phyloP scores from a whole-genome alignment of 148 eudicot genomes.

The Bassia scoparia region DNA sequence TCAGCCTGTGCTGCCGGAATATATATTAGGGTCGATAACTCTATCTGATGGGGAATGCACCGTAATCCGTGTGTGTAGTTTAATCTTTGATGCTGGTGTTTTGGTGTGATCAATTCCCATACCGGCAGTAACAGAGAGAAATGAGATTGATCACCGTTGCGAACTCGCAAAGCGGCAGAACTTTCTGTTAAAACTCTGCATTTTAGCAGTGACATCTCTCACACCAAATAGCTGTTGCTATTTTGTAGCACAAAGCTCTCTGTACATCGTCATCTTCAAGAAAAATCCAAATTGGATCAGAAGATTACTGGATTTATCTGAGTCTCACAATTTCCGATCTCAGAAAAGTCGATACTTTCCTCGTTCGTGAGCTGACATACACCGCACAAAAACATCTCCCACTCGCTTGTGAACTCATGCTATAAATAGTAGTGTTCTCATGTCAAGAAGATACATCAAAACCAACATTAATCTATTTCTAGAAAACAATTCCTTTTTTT shows the following conservation, averaged over 20 bases:
- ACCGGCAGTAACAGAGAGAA: slow-evolving; percentile 4
- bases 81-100: too few relatives aligned
- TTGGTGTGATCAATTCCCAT: too few relatives aligned
- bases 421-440: slow-evolving; percentile 7
- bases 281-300: slow-evolving; percentile 1
- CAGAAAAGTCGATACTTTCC: background rate
- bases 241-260: slow-evolving; percentile 18
- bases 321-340: slow-evolving; percentile 17
- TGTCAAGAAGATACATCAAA: background rate
- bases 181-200: slow-evolving; percentile 28
- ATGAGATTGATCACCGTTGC: background rate
- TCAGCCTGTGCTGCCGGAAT: too few relatives aligned
- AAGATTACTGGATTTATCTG: background rate
- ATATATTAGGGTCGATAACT: too few relatives aligned
- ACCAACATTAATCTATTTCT: slow-evolving; percentile 1
- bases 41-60: too few relatives aligned
- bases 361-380: background rate
- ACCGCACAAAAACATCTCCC: background rate
- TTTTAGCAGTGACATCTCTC: slow-evolving; percentile 8
- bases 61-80: too few relatives aligned
- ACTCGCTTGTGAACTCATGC: slow-evolving; percentile 2
- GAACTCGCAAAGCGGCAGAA: background rate
- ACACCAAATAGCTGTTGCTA: background rate
- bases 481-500: background rate
- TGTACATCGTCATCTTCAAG: slow-evolving; percentile 8